Conservation (phyloP, 495 filamentous ascomycete species). For the Daldinia concentrica region DNA sequence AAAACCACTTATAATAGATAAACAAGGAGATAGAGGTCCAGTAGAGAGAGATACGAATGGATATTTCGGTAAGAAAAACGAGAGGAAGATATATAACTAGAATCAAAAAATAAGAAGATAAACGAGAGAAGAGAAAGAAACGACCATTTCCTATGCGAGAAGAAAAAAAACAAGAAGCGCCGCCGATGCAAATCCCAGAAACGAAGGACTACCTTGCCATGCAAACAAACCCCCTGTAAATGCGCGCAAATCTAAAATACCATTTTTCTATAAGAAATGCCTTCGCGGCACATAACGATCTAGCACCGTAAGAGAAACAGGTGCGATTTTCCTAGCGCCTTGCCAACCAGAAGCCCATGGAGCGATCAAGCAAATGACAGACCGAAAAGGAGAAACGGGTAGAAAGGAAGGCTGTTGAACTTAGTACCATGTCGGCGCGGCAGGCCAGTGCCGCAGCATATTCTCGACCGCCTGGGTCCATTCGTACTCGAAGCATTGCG, state of each 20-base stretch:
- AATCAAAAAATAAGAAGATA: conserved; percentile 6
- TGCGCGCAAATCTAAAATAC: conserved; percentile 4
- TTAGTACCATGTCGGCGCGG: conserved; percentile 62
- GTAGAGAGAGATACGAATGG: background rate
- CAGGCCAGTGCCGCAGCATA: conserved; percentile 76
- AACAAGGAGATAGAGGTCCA: background rate
- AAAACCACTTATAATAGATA: background rate
- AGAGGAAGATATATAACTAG: conserved; percentile 14
- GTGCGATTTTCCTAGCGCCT: conserved; percentile 4
- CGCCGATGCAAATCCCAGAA: conserved; percentile 26
- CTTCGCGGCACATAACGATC: background rate
- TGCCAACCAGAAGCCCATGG: conserved; percentile 3
- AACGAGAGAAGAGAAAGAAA: background rate
- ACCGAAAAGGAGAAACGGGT: background rate
- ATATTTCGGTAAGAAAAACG: conserved; percentile 1
- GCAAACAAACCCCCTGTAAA: conserved; percentile 14
- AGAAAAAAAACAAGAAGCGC: conserved; percentile 18
- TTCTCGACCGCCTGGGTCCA: conserved; percentile 72
- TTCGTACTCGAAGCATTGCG: conserved; percentile 69
- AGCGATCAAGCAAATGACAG: background rate
- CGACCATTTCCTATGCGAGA: background rate
- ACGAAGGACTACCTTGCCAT: background rate
- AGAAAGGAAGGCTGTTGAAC: conserved; percentile 7
- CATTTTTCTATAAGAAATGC: conserved; percentile 7
- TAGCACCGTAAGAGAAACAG: background rate